Percentiles rank a stretch among this genome's conserved stretches.
These are phyloP conservation scores for Beta lomatogona DNA, from an alignment of 179 eudicot species.

Conservation along the genomic window DNA sequence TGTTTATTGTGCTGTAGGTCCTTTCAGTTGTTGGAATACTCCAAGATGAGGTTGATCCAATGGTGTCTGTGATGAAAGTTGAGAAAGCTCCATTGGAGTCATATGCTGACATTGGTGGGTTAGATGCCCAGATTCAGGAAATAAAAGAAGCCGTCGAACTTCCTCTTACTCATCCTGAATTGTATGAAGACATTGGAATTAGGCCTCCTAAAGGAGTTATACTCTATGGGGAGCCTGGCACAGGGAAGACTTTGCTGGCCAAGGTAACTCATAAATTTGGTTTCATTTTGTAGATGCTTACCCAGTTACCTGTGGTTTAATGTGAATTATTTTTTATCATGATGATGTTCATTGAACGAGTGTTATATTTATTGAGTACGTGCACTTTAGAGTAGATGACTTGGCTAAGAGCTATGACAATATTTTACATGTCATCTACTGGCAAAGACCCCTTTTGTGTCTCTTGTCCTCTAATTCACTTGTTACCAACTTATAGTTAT, in stretches of 20 bases:
- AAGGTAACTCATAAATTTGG: slow-evolving; percentile 46
- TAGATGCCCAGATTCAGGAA: slow-evolving; percentile 97
- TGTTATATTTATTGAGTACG: neutral
- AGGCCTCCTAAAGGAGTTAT: slow-evolving; percentile 98
- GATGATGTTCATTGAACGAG: neutral
- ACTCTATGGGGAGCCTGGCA: slow-evolving; percentile 99
- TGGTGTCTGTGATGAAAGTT: slow-evolving; percentile 99
- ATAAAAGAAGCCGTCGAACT: slow-evolving; percentile 98
- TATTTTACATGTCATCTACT: too few relatives aligned
- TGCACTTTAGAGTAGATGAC: neutral
- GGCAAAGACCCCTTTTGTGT: too few relatives aligned
- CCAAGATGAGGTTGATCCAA: slow-evolving; percentile 97
- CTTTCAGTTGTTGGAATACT: slow-evolving; percentile 97
- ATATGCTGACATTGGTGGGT: slow-evolving; percentile 96
- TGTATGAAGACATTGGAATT: slow-evolving; percentile 97
- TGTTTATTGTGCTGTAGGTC: slow-evolving; percentile 42
- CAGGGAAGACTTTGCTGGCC: slow-evolving; percentile 96
- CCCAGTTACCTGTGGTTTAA: neutral
- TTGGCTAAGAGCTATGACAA: too few relatives aligned
- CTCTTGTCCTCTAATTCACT: too few relatives aligned
- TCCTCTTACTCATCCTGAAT: slow-evolving; percentile 93
- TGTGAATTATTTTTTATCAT: neutral
- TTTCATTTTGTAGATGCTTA: neutral
- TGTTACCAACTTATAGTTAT: too few relatives aligned
- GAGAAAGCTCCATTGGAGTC: slow-evolving; percentile 98